Evolutionary conservation across 2,329 filamentous ascomycete genomes (phyloP).

Genomic region (Salinomyces thailandicus): DNA sequence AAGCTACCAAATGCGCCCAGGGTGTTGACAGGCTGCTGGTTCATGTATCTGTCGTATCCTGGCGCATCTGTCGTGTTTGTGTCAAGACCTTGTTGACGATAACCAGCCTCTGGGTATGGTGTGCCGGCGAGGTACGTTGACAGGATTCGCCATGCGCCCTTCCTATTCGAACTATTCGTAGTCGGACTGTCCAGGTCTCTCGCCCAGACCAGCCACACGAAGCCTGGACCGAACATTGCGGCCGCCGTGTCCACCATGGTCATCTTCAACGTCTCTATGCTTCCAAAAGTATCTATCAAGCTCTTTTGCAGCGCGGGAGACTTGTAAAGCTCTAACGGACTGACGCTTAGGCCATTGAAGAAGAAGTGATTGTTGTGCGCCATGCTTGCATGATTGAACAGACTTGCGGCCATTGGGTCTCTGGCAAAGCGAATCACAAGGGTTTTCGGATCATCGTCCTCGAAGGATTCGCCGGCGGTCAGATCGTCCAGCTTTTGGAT

Average conservation of each 20-base stretch:
- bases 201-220: constrained; percentile 74
- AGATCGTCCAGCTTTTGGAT: constrained; percentile 65
- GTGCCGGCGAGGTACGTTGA: constrained; percentile 86
- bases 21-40: constrained; percentile 23
- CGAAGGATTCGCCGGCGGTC: constrained; percentile 58
- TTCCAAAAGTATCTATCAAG: constrained; percentile 65
- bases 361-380: constrained; percentile 85
- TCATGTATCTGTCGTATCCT: constrained; percentile 13
- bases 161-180: constrained; percentile 23
- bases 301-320: constrained; percentile 48
- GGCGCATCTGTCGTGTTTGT: constrained; percentile 50
- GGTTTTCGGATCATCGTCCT: constrained; percentile 51
- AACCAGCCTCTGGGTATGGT: constrained; percentile 77
- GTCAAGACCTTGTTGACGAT: constrained; percentile 58
- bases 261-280: constrained; percentile 66
- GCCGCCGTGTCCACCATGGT: constrained; percentile 73
- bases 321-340: constrained; percentile 28
- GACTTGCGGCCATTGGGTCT: constrained; percentile 61
- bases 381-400: constrained; percentile 97
- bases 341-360: constrained; percentile 43
- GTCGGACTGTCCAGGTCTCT: constrained; percentile 10
- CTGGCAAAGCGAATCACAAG: constrained; percentile 68
- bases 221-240: constrained; percentile 93
- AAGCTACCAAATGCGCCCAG: constrained; percentile 31
- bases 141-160: constrained; percentile 54